These are phyloP conservation scores for Leishmania martiniquensis DNA, from an alignment of 208 protist species.

Conservation along the genomic window DNA sequence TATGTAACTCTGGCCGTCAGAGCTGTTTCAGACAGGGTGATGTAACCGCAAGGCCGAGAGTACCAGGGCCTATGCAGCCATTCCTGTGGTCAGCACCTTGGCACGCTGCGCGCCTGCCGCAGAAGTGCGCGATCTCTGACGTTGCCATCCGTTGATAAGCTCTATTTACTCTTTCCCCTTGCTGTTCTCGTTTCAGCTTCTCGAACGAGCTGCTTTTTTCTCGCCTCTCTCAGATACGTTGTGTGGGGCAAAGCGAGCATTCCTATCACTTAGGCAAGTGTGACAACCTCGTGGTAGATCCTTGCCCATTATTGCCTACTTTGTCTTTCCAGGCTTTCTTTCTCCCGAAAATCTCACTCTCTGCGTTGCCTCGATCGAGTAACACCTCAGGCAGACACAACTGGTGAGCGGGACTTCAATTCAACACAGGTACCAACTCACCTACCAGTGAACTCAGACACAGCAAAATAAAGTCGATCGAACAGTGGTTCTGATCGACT, in stretches of 20 bases:
- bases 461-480: not conserved
- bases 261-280: slow-evolving; percentile 11
- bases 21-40: not conserved
- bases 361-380: slow-evolving; percentile 18
- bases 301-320: not conserved
- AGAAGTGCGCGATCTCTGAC: not conserved
- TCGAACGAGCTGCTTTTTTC: slow-evolving; percentile 11
- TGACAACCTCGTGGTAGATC: slow-evolving; percentile 8
- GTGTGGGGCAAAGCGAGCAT: not conserved
- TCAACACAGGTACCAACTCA: not conserved
- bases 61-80: no score
- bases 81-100: not conserved
- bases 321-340: slow-evolving; percentile 9
- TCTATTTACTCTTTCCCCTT: slow-evolving; percentile 14
- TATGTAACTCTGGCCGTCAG: not conserved
- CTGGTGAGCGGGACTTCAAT: not conserved
- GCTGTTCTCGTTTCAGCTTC: slow-evolving; percentile 4
- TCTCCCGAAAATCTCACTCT: slow-evolving; percentile 6
- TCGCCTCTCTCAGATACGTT: not conserved
- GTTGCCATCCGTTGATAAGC: not conserved
- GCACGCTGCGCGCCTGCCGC: not conserved
- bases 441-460: not conserved
- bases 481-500: not conserved
- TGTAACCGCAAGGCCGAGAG: not conserved
- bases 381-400: slow-evolving; percentile 1